phyloP scores from a whole-genome alignment of 2,329 filamentous ascomycete species.

The Alternaria triticimaculans region DNA sequence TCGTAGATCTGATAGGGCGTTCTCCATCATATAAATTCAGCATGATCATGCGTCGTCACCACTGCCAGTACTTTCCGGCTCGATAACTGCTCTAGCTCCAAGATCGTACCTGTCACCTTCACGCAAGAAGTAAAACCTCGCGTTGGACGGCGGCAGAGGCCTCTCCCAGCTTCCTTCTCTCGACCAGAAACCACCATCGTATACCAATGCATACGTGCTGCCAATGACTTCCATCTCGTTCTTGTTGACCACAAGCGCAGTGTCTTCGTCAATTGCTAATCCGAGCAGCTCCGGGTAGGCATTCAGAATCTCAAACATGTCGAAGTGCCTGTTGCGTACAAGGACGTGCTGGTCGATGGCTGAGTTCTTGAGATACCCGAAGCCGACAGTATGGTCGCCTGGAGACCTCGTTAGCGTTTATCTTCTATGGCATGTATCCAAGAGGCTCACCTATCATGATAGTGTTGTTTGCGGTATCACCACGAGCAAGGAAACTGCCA shows the following conservation, averaged over 20 bases:
- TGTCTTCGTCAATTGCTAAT: constrained; percentile 35
- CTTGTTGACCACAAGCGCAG: constrained; percentile 28
- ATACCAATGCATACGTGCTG: constrained; percentile 33
- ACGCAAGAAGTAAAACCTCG: constrained; percentile 32
- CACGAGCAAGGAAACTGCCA: constrained; percentile 29
- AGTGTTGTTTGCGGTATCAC: constrained; percentile 31
- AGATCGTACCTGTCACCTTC: constrained; percentile 30
- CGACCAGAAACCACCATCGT: constrained; percentile 35
- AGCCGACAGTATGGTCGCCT: constrained; percentile 22
- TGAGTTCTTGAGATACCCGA: constrained; percentile 35
- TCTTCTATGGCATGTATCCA: neutral
- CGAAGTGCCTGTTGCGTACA: constrained; percentile 34
- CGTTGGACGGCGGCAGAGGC: constrained; percentile 16
- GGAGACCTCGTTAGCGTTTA: neutral
- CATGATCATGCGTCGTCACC: neutral
- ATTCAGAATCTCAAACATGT: constrained; percentile 32
- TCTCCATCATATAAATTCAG: neutral
- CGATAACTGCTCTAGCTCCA: constrained; percentile 21
- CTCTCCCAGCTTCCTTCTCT: constrained; percentile 30
- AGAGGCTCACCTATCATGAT: constrained; percentile 28
- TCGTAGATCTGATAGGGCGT: neutral
- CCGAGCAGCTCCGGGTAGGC: constrained; percentile 28
- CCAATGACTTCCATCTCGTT: constrained; percentile 34
- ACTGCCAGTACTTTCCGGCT: neutral
- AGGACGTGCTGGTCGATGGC: constrained; percentile 37